Base-by-base conservation (phyloP, 345 rosid species). In the Lenwebbia sp. region DNA sequence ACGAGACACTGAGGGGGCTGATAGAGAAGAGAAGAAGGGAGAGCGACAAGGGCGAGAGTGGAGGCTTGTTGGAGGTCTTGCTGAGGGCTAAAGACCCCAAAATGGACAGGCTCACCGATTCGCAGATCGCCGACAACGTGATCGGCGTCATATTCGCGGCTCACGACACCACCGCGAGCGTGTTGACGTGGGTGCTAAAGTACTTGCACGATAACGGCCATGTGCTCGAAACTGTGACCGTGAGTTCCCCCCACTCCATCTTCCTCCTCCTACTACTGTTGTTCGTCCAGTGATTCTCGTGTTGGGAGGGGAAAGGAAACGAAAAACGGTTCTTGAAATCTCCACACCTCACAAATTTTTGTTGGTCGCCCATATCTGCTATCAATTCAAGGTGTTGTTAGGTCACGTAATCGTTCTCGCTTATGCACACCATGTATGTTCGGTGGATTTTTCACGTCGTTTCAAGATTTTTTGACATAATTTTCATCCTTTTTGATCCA, bases 111-210 rank as follows among this genome's bases (percentile, higher is more conserved):
- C 92, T 96, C 15, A 93, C 91, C 19, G 98, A 97, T 89, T 91
- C 94, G 37, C 99, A 97, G 52, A 94, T 97, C 78, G 96, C 97
- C 19, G 99, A 97, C 85, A 97, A 97, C 83, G 92, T 97, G 85
- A 96, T 97, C 54, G 99, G 99, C 47, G 96, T 97, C 7, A 94
- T 96, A 30, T 97, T 97, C 25, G 99, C 99, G 57, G 99, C 99
- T 82, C 97, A 95, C n/a, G 99, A 97, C 82, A 96, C 98, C 15
- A 97, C 99, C 30, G 99, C 99, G 21, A 94, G 96, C 86, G 95
- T 90, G 56, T 88, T 95, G 23, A 97, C 99, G 26, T 97, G 99
- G 99, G 90, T 93, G 82, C 89, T 97, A 84, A 97, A 97, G 91
- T 95, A 96, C 90, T 89, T 97, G 87, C 96, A 93, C 85, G 99